These are phyloP conservation scores for Paecilomyces formosus DNA, from an alignment of 2,329 filamentous ascomycete species.

Conservation along the genomic window DNA sequence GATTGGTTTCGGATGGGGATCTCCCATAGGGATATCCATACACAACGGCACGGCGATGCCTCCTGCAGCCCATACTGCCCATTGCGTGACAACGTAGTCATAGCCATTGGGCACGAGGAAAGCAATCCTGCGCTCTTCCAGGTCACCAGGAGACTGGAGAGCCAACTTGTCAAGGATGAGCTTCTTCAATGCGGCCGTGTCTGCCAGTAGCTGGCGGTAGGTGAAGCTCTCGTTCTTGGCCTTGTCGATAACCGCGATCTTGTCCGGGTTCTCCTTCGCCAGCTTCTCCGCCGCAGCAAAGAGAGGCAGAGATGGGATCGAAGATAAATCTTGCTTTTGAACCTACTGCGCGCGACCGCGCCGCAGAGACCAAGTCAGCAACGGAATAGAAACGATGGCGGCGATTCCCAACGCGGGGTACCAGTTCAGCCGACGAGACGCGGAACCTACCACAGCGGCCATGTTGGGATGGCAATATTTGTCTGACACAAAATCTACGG, in stretches of 20 bases:
- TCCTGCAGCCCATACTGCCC: slow-evolving; percentile 38
- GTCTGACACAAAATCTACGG: background rate
- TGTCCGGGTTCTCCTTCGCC: slow-evolving; percentile 22
- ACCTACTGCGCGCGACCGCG: background rate
- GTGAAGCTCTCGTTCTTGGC: slow-evolving; percentile 33
- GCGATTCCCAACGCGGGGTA: background rate
- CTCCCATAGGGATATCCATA: slow-evolving; percentile 15
- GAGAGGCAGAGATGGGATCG: slow-evolving; percentile 31
- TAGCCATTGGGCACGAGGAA: slow-evolving; percentile 35
- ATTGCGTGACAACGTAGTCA: slow-evolving; percentile 35
- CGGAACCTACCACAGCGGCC: background rate
- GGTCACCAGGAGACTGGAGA: slow-evolving; percentile 15
- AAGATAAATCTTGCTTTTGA: slow-evolving; percentile 10
- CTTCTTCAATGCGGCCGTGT: slow-evolving; percentile 28
- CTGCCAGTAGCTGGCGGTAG: slow-evolving; percentile 32
- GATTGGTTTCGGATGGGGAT: slow-evolving; percentile 2
- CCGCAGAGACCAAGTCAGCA: background rate
- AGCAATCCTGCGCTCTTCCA: slow-evolving; percentile 32
- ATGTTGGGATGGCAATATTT: background rate
- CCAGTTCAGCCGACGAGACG: background rate
- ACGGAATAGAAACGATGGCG: background rate
- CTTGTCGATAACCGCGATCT: slow-evolving; percentile 32
- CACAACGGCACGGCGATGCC: slow-evolving; percentile 38
- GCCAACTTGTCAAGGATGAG: slow-evolving; percentile 25
- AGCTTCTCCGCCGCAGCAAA: slow-evolving; percentile 31